Base-by-base conservation (phyloP, 2,329 filamentous ascomycete species). In the Dendryphion nanum region DNA sequence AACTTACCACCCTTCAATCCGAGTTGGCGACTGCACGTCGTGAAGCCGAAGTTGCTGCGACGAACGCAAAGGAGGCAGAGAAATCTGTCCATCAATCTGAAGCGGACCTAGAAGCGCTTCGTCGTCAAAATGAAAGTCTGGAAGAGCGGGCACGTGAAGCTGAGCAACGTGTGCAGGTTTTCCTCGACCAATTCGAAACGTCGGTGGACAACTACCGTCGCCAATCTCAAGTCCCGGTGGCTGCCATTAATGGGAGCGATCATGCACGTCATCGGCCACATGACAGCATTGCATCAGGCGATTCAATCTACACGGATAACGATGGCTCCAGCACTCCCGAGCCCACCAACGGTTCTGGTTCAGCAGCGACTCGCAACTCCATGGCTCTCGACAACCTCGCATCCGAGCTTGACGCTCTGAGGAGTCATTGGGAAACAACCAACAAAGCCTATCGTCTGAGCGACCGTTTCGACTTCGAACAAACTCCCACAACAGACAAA, bases 161-260 rank as follows among this genome's bases (percentile, higher is more conserved):
- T 1, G 93, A 98, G 70, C 83, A 87, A 49, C 95, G 95, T 59
- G 93, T 98, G 16, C 88, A 87, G 20, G 79, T 95, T 57, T 81
- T 98, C 34, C 81, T 98, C 10, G 89, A 97, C 63, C 91, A 97
- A 61, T 90, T 98, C 24, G 91, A 95, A 66, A 82, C 83, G 28
- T 95, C 89, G 4, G 93, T 98, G 13, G 90, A 93, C 67, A 95
- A 87, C 63, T 97, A 97, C 67, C 86, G 93, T 38, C 86, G 93
- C 28, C 89, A 81, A 53, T 79, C 78, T 4, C 73, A 79, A 47
- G 48, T 66, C 20, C 57, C 63, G 18, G 51, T 42, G 5, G 46
- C 42, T 6, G 46, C 61, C 67, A 35, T 58, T 17, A 67, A 62
- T 20, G 53, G 53, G 55, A n/a, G 10, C 10, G 67, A 49, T 48